These are phyloP conservation scores for Colletotrichum karsti DNA, from an alignment of 2,329 filamentous ascomycete species.

Conservation along the genomic window DNA sequence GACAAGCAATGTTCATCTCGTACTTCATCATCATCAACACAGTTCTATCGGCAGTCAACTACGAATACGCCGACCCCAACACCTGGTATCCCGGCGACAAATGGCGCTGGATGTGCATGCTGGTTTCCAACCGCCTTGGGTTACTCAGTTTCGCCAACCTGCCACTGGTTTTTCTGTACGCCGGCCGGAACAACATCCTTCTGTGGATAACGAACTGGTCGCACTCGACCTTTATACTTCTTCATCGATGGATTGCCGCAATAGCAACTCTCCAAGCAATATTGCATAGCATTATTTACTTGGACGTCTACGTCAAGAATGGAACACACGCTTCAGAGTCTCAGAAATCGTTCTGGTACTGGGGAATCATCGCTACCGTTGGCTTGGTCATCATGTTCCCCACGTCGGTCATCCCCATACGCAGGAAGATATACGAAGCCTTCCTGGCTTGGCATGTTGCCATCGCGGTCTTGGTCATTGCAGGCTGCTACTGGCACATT, in stretches of 20 bases:
- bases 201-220: slow-evolving; percentile 46
- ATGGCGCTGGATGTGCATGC: slow-evolving; percentile 38
- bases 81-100: neutral
- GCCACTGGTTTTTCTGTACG: slow-evolving; percentile 42
- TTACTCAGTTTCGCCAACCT: slow-evolving; percentile 43
- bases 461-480: slow-evolving; percentile 41
- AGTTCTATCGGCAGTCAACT: slow-evolving; percentile 40
- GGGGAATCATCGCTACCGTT: slow-evolving; percentile 42
- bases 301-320: slow-evolving; percentile 2
- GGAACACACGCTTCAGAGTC: neutral
- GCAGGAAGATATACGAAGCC: slow-evolving; percentile 42
- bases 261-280: slow-evolving; percentile 34
- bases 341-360: slow-evolving; percentile 40
- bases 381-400: slow-evolving; percentile 36
- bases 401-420: slow-evolving; percentile 36
- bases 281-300: slow-evolving; percentile 43
- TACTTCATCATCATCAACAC: slow-evolving; percentile 48
- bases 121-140: slow-evolving; percentile 43
- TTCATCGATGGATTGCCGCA: slow-evolving; percentile 46
- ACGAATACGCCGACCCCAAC: slow-evolving; percentile 36
- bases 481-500: slow-evolving; percentile 40
- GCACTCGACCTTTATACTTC: slow-evolving; percentile 43
- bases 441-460: slow-evolving; percentile 43
- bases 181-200: slow-evolving; percentile 44
- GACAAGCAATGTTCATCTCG: slow-evolving; percentile 53